phyloP scores from a whole-genome alignment of 805 yeast genomes.

The Torulaspora quercuum region DNA sequence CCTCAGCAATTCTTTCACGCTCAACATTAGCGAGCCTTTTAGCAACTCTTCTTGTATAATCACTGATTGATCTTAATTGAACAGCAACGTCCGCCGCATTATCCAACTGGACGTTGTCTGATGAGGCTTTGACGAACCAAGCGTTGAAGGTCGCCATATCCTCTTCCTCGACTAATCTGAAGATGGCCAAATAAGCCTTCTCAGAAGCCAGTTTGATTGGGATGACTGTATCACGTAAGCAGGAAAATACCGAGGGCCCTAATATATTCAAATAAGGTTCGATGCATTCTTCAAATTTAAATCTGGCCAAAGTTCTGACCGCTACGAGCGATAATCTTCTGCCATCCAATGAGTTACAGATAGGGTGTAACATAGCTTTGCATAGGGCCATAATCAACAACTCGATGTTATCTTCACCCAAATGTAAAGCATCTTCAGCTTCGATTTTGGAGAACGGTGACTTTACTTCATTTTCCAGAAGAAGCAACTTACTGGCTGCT shows the following conservation, averaged over 20 bases:
- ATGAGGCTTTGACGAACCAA: constrained; percentile 56
- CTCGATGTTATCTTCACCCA: constrained; percentile 42
- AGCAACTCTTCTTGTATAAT: constrained; percentile 90
- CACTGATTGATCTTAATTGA: constrained; percentile 73
- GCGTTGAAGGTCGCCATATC: constrained; percentile 48
- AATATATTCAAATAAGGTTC: constrained; percentile 52
- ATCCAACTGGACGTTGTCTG: constrained; percentile 33
- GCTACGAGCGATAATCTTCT: constrained; percentile 77
- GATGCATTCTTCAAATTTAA: constrained; percentile 49
- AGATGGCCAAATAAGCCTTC: constrained; percentile 73
- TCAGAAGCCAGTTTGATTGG: constrained; percentile 95
- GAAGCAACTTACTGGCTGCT: constrained; percentile 77
- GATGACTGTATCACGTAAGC: constrained; percentile 82
- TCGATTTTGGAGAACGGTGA: constrained; percentile 37
- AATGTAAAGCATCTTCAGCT: constrained; percentile 35
- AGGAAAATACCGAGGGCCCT: constrained; percentile 71
- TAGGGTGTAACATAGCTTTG: constrained; percentile 49
- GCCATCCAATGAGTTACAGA: constrained; percentile 64
- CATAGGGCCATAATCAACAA: constrained; percentile 52
- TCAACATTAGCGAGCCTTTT: constrained; percentile 79
- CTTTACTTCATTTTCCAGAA: constrained; percentile 46
- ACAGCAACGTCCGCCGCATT: constrained; percentile 48
- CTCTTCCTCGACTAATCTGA: constrained; percentile 67
- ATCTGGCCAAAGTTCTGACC: constrained; percentile 68
- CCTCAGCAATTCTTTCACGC: constrained; percentile 81